Conservation (phyloP, 2,329 filamentous ascomycete genomes). For the Beauveria pseudobassiana region DNA sequence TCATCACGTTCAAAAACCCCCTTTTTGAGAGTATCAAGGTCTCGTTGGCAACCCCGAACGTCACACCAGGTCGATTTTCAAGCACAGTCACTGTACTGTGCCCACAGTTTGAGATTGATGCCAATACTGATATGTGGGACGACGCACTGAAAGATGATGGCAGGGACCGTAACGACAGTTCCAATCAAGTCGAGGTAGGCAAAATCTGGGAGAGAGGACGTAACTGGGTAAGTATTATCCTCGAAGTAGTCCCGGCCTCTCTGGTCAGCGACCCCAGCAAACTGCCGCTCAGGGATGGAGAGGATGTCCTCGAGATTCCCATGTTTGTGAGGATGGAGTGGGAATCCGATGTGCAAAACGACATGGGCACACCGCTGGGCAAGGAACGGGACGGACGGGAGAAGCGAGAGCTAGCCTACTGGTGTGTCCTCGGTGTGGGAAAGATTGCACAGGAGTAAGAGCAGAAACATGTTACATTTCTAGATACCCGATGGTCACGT, state of each 20-base stretch:
- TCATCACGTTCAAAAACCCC: constrained; percentile 87
- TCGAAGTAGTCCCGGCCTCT: constrained; percentile 73
- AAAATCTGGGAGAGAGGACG: constrained; percentile 94
- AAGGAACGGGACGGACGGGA: constrained; percentile 59
- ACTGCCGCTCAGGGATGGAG: constrained; percentile 47
- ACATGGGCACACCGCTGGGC: constrained; percentile 48
- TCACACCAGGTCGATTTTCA: constrained; percentile 67
- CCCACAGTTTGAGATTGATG: constrained; percentile 87
- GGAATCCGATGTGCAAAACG: constrained; percentile 63
- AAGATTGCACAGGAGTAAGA: constrained; percentile 53
- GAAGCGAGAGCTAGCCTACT: constrained; percentile 86
- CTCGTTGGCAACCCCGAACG: constrained; percentile 74
- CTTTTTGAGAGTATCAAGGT: constrained; percentile 87
- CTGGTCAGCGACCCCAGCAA: constrained; percentile 37
- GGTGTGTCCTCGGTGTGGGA: constrained; percentile 86
- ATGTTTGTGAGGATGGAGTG: constrained; percentile 91
- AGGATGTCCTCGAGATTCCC: constrained; percentile 75
- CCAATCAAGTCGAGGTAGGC: constrained; percentile 65
- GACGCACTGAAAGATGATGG: constrained; percentile 65
- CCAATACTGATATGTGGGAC: constrained; percentile 82
- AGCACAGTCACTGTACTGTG: constrained; percentile 87
- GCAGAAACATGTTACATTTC: constrained; percentile 6
- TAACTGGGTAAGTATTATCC: constrained; percentile 90
- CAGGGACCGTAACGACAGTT: constrained; percentile 31
- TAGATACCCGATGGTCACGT: constrained; percentile 33